A percentile compares a stretch with the other conserved stretches of the same genome.
Evolutionary conservation across 2,329 filamentous ascomycete species (phyloP).

Genomic region (Onygenales sp.): DNA sequence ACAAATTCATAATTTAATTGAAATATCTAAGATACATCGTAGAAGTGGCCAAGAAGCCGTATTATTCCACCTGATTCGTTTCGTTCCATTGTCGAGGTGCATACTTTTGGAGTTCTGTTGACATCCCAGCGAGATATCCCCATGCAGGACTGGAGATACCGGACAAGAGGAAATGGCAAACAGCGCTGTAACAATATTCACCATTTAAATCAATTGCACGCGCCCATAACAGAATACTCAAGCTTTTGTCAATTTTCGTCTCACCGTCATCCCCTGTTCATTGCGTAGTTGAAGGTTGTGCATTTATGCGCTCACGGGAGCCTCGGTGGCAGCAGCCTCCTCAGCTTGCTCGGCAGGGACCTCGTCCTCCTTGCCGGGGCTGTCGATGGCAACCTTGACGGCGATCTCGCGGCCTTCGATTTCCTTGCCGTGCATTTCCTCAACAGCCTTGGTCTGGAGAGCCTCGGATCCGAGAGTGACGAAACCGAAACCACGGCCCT

Average conservation of each 20-base stretch:
- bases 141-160: background rate
- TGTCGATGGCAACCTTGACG: slow-evolving; percentile 99
- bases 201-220: slow-evolving; percentile 5
- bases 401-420: slow-evolving; percentile 98
- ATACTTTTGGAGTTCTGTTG: background rate
- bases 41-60: slow-evolving; percentile 28
- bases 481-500: slow-evolving; percentile 98
- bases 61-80: background rate
- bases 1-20: slow-evolving; percentile 30
- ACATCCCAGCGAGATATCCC: background rate
- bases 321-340: slow-evolving; percentile 22
- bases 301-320: slow-evolving; percentile 18
- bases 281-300: background rate
- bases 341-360: slow-evolving; percentile 43
- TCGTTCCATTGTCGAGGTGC: background rate
- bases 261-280: background rate
- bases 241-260: slow-evolving; percentile 2
- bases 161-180: slow-evolving; percentile 8
- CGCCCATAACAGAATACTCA: slow-evolving; percentile 2
- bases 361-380: slow-evolving; percentile 95
- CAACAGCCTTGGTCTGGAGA: slow-evolving; percentile 90
- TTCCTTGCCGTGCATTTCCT: slow-evolving; percentile 99
- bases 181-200: slow-evolving; percentile 4
- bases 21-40: slow-evolving; percentile 30
- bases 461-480: slow-evolving; percentile 93